Base-by-base conservation (phyloP, 1,284 basidiomycete species). In the Ustilago shanxiensis region DNA sequence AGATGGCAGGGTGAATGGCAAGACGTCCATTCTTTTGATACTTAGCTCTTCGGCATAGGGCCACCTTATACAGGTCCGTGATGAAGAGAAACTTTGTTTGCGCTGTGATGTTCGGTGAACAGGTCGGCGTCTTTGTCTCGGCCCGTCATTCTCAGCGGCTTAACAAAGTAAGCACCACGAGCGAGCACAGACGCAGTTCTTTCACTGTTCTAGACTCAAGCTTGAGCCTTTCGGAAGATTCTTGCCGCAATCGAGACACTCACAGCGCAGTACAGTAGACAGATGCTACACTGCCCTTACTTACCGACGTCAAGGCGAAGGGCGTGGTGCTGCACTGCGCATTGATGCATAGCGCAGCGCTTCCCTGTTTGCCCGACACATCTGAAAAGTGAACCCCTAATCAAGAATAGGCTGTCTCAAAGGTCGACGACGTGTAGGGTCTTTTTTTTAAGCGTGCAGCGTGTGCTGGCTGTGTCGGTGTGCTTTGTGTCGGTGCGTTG, bases 311-410 rank as follows among this genome's bases (percentile, higher is more conserved):
- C n/a, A 45, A 20, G 44, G 24, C 49, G 5, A 33, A 11, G 5
- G 11, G 11, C 29, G 26, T 28, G 47, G 10, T 9, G 49, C 29
- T 51, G 49, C 29, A 26, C 29, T 53, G 28, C 20, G 28, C 29
- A n/a, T 51, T 28, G 9, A 28, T 51, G 26, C 24, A 28, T 26
- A 31, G 24, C 49, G 49, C 26, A 18, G 49, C 18, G 26, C 49
- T 51, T 26, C 28, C 7, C 45, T 51, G n/a, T 28, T 11, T 31
- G 16, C 29, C 31, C 11, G 51, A 14, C n/a, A n/a, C n/a, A n/a
- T n/a, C n/a, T n/a, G n/a, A n/a, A n/a, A n/a, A n/a, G n/a, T 53
- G 51, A 31, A 53, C 51, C 51, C 51, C 51, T 53, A 33, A 33
- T 33, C 31, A 28, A 49, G 28, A 49, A 24, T 26, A 49, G 35